Evolutionary conservation across 176 grass and related monocot species (phyloP), one percentile per base, ranked within the genome.

Genomic region (Chloris gayana): DNA sequence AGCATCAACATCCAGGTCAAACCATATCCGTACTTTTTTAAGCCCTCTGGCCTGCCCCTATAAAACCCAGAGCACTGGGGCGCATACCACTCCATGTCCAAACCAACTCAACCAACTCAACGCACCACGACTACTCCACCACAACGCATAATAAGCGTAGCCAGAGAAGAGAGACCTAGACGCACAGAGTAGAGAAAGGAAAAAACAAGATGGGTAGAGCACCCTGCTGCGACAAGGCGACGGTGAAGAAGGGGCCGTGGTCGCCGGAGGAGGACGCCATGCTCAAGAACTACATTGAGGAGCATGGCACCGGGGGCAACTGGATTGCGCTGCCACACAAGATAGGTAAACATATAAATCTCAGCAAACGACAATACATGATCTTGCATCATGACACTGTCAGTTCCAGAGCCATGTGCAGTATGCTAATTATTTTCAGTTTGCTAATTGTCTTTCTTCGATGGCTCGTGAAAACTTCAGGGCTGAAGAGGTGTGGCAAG

Each of bases 191-290:
- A 37, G 24, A 64, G n/a, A 68, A 13, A 81, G 41, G 72, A 25
- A 56, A 33, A 71, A 32, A 70, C 76, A 67, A 87, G 69, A 92
- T 93, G 91, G 93, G 93, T 21, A 91, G 93, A 57, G 93, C 91
- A 60, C 93, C 93, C 25, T 97, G 93, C 87, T 97, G 93, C 67
- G 93, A 97, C 86, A 97, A 97, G 85, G 80, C 91, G 3, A 85
- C 80, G 73, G 93, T 97, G 83, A 97, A 97, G 91, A 97, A 86
- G 74, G 93, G 93, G 14, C 90, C 93, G 56, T 97, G 93, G 93
- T 97, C 93, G 11, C 93, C 88, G 24, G 93, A 91, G 84, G 93
- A 97, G 82, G 93, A 97, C 33, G 83, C 83, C 41, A 89, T 87
- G 88, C 89, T 97, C 88, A 97, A 97, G 91, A 73, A 70, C 82